A percentile compares a stretch with the other conserved stretches of the same genome.
phyloP scores from a whole-genome alignment of 2,329 filamentous ascomycete species.

The Clarireedia sp. region DNA sequence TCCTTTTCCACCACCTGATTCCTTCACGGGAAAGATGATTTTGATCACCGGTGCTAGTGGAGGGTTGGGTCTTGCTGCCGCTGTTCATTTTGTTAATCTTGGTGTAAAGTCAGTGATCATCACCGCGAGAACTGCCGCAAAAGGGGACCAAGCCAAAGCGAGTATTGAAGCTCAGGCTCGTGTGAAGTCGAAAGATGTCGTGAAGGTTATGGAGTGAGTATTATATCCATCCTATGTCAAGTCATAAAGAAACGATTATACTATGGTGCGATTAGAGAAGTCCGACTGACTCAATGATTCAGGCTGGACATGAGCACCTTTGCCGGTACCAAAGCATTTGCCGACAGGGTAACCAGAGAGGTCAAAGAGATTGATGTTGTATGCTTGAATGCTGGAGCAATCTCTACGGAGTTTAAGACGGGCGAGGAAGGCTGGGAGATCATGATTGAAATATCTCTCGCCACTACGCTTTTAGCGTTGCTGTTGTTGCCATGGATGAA shows the following conservation, averaged over 20 bases:
- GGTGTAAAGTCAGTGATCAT: constrained; percentile 35
- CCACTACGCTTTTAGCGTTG: constrained; percentile 45
- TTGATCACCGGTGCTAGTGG: constrained; percentile 36
- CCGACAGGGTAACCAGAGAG: constrained; percentile 18
- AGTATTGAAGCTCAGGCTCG: constrained; percentile 28
- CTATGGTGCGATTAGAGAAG: too few species aligned
- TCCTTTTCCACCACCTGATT: constrained; percentile 18
- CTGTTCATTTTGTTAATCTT: constrained; percentile 34
- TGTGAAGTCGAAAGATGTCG: constrained; percentile 14
- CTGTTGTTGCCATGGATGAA: constrained; percentile 42
- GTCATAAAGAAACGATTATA: not conserved
- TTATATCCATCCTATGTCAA: not conserved
- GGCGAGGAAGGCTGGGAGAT: constrained; percentile 40
- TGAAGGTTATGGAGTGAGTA: constrained; percentile 13
- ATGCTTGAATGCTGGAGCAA: constrained; percentile 27
- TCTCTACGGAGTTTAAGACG: constrained; percentile 14
- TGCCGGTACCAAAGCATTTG: constrained; percentile 18
- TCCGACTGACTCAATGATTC: not conserved
- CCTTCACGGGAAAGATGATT: constrained; percentile 27
- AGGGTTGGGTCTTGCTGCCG: constrained; percentile 36
- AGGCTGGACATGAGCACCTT: constrained; percentile 24
- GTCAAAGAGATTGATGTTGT: constrained; percentile 24
- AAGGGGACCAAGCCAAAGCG: constrained; percentile 32
- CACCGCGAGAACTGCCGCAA: constrained; percentile 31
- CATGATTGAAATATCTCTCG: constrained; percentile 47